Evolutionary conservation across 805 yeast genomes (phyloP), one percentile per base, ranked within the genome.

Genomic region (Kodamaea restingae): DNA sequence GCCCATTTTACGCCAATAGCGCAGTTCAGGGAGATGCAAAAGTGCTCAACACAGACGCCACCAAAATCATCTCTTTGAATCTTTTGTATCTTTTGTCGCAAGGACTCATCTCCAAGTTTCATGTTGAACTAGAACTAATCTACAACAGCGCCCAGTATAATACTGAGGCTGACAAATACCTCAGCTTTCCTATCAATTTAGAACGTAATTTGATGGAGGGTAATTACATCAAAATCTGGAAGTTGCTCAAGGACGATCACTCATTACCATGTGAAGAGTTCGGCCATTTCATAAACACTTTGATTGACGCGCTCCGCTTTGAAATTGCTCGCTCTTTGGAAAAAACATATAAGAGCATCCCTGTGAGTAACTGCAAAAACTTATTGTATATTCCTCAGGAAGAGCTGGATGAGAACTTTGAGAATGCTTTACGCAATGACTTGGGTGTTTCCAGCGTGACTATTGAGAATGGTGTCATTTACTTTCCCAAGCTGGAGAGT

Each of bases 191-290:
- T 17, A 81, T 91, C 39, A 80, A 81, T 50, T 79, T 93, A 51
- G 98, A 93, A 60, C 81, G 86, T 48, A 87, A 95, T 84, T 76
- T 93, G 48, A 88, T 91, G 83, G 98, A 93, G 65, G 98, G 98
- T 31, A 84, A 91, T 48, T 93, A 90, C 63, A 93, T 88, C 61
- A 86, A 86, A 61, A 91, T 90, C 33, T 85, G 93, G 84, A 81
- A 78, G 50, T 73, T 85, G 40, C 73, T 84, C 47, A 78, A 81
- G 38, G 75, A 78, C 43, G 69, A 70, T 39, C 50, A 65, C 27
- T 67, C 65, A 52, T 79, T 81, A 48, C 81, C 82, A 18, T 74
- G 80, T 48, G 76, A 80, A 42, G 98, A 93, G 60, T 90, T 81
- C 60, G 76, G 75, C 42, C 73, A 86, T 34, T 86, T 91, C 61